Base-by-base conservation (phyloP, 805 yeast genomes). In the Metschnikowia similis region DNA sequence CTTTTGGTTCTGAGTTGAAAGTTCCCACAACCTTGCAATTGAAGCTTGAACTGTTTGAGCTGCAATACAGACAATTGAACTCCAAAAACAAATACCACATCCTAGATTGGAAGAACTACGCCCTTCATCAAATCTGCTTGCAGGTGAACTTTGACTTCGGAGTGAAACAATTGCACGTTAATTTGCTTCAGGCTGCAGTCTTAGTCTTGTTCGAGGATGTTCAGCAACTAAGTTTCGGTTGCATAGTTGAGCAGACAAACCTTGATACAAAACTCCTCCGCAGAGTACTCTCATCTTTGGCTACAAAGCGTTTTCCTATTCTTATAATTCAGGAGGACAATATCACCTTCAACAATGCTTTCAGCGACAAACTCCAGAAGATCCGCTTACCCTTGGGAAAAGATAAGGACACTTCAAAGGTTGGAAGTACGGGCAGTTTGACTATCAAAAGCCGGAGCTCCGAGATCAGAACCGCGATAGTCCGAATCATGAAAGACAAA, bases 121-220 rank as follows among this genome's bases (percentile, higher is more conserved):
- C 71, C 14, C 59, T 76, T 14, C 81, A 77, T 47, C 75, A 74
- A 51, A 50, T 77, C 16, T 55, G 59, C 0, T 61, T 77, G 13
- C 50, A 54, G 11, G 67, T 66, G 2, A 51, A 58, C 17, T 75
- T 76, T 53, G 59, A 60, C 13, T 52, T 52, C 10, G 71, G 66
- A 0, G 41, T 56, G 8, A 69, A 68, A 45, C 74, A 70, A 27
- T 58, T 74, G 31, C 52, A 51, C 2, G 68, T 77, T 16, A 74
- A 76, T 36, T 54, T 76, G n/a, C 67, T 71, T 41, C 80, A 77
- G 55, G 79, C 79, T 0, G 59, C 69, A 1, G 65, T 76, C 0
- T 53, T 78, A 3, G 48, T 70, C 11, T 58, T 70, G 13, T 77
- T 75, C 52, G 71, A 73, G 39, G 63, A 69, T 0, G 11, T 35